phyloP scores from a whole-genome alignment of 1,139 yeast genomes.

The Kurtzmaniella quercitrusa region DNA sequence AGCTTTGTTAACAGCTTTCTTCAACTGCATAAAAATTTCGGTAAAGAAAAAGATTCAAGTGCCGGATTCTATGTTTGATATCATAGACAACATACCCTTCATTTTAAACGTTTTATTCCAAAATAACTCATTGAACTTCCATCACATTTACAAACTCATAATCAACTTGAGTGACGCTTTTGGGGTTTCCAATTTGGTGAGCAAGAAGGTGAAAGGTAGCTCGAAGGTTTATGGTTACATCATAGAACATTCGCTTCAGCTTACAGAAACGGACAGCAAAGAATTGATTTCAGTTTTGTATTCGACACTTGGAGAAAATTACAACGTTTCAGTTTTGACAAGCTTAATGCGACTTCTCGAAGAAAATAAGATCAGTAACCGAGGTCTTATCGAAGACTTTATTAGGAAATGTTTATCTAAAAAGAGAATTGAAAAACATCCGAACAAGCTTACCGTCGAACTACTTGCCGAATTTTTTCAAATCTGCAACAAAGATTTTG shows the following conservation, averaged over 20 bases:
- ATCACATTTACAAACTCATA: conserved; percentile 16
- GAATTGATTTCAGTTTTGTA: conserved; percentile 21
- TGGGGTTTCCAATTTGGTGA: conserved; percentile 18
- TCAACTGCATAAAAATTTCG: conserved; percentile 21
- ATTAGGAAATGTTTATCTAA: background rate
- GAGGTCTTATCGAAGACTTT: background rate
- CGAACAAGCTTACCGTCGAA: conserved; percentile 17
- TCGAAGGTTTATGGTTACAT: background rate
- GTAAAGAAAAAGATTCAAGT: conserved; percentile 27
- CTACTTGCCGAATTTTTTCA: conserved; percentile 25
- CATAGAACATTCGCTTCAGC: background rate
- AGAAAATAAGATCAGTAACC: conserved; percentile 12
- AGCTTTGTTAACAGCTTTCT: conserved; percentile 21
- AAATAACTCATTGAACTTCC: conserved; percentile 15
- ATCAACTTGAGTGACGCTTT: conserved; percentile 28
- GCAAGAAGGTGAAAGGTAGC: background rate
- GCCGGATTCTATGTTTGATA: conserved; percentile 27
- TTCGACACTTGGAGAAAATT: conserved; percentile 20
- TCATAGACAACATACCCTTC: conserved; percentile 29
- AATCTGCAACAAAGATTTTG: conserved; percentile 18
- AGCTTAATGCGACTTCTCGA: conserved; percentile 14
- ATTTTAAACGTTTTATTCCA: conserved; percentile 21
- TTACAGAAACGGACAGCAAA: conserved; percentile 13
- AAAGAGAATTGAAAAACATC: conserved; percentile 9
- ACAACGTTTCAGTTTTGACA: conserved; percentile 17